Evolutionary conservation across 208 protist species (phyloP), one percentile per base, ranked within the genome.

Genomic region (Acanthamoeba castellanii): DNA sequence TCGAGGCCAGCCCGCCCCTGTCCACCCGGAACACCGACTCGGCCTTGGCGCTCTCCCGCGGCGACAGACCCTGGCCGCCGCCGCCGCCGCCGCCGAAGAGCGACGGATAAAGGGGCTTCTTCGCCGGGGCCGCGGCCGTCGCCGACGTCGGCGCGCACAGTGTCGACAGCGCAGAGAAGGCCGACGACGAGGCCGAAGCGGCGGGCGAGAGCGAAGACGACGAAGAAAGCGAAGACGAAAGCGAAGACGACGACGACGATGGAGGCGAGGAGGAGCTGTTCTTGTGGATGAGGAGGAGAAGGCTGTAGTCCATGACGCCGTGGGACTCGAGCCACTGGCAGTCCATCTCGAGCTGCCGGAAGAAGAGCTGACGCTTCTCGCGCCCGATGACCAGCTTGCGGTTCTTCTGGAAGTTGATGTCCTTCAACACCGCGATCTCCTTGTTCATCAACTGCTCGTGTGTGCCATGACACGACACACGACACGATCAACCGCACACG

Each of bases 221-320:
- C 0, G 57, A 61, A 3, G 57, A 25, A 16, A 11, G 11, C 22
- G 57, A 61, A 16, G 22, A 27, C 57, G 57, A 61, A 16, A 11
- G 11, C 57, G 57, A 61, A 27, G 57, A 61, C 22, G 57, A 61
- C 20, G 27, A 78, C 1, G 70, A 78, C 70, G 70, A 34, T 30
- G 32, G 3, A 27, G 34, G 18, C 32, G 70, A 30, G 70, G 14
- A 14, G n/a, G 14, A 2, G 22, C 22, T 11, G 57, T 3, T 78
- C 34, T 78, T 78, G 70, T 45, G n/a, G 34, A 78, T 45, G 32
- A 78, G 70, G 34, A 78, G 70, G 70, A 78, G 34, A 8, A 78
- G 34, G 34, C 70, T 78, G 70, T 78, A 78, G 70, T 78, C 70
- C 70, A 78, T 78, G 34, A 32, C 14, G n/a, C 70, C 70, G n/a